Evolutionary conservation across 1,284 basidiomycete species (phyloP), one percentile per base, ranked within the genome.

Genomic region (Puccinia horiana): DNA sequence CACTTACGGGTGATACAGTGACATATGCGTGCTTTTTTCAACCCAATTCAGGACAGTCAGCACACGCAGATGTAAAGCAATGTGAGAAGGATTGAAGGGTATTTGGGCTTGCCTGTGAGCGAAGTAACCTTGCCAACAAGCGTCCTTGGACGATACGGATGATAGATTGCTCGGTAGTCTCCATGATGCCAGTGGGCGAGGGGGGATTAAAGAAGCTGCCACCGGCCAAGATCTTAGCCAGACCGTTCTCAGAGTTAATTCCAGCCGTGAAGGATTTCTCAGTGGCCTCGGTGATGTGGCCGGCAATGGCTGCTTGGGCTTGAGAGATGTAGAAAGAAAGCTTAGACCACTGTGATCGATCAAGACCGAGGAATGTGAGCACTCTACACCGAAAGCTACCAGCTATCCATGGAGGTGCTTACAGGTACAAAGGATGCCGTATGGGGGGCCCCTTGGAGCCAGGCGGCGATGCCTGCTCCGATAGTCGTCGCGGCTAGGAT

Each of bases 11-110:
- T 12, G 44, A 20, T 23, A 81, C 26, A 0, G 42, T 63, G 49
- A 81, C 29, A 81, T 73, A 81, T 23, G 79, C 79, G 37, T 74
- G 63, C 79, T 81, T 56, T 18, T n/a, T 35, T 14, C 47, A 42
- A 65, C 0, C 29, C 6, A 16, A 75, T 32, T 52, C 12, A 32
- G 6, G n/a, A 1, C 4, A 52, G 61, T 49, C 6, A 79, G 42
- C 20, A 70, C 20, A 14, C 26, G 18, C 6, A 16, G 40, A 44
- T 11, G 23, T 44, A 69, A 78, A 32, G 32, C 26, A 14, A 11
- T 18, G 23, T 20, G 11, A 11, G 18, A 44, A n/a, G 29, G 29
- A 65, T 12, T 61, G 20, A 47, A 29, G 29, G n/a, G 26, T 12
- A 29, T 67, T 77, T 2, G 6, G 18, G n/a, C 42, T 67, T 81